Conservation (phyloP, 140 eudicot species). For the Ambrosia hybrid region DNA sequence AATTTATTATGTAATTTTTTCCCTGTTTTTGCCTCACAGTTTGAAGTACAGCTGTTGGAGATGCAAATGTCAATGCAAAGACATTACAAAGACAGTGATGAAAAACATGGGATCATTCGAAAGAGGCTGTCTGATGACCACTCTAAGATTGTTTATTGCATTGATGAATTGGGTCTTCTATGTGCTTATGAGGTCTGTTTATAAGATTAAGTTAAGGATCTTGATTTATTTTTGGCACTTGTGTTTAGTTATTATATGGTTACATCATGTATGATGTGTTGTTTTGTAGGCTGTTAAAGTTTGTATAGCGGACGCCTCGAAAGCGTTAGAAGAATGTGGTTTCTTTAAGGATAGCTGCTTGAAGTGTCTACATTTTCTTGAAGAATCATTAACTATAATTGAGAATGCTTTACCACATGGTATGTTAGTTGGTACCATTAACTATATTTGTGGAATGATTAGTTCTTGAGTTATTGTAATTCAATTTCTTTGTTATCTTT, state of each 20-base stretch:
- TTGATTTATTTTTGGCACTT: neutral
- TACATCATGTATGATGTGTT: neutral
- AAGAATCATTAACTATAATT: conserved; percentile 41
- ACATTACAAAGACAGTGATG: conserved; percentile 38
- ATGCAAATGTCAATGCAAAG: conserved; percentile 42
- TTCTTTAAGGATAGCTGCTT: conserved; percentile 30
- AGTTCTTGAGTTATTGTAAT: conserved; percentile 7
- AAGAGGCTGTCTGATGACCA: conserved; percentile 48
- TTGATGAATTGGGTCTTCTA: conserved; percentile 67
- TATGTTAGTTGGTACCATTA: conserved; percentile 16
- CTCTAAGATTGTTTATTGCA: conserved; percentile 55
- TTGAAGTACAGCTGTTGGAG: conserved; percentile 47
- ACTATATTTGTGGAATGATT: conserved; percentile 21
- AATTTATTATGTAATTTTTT: neutral
- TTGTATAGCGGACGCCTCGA: conserved; percentile 43
- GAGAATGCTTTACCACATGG: conserved; percentile 50
- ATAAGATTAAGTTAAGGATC: neutral
- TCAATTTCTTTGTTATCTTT: conserved; percentile 19
- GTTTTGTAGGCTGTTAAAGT: conserved; percentile 59
- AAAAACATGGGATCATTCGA: conserved; percentile 39
- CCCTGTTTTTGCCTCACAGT: conserved; percentile 39
- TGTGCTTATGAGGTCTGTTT: conserved; percentile 77
- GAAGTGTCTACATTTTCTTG: conserved; percentile 44
- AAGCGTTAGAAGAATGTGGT: conserved; percentile 40
- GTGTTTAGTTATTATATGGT: neutral